Conservation (phyloP, 2,329 filamentous ascomycete species). For the Colletotrichum falcatum region DNA sequence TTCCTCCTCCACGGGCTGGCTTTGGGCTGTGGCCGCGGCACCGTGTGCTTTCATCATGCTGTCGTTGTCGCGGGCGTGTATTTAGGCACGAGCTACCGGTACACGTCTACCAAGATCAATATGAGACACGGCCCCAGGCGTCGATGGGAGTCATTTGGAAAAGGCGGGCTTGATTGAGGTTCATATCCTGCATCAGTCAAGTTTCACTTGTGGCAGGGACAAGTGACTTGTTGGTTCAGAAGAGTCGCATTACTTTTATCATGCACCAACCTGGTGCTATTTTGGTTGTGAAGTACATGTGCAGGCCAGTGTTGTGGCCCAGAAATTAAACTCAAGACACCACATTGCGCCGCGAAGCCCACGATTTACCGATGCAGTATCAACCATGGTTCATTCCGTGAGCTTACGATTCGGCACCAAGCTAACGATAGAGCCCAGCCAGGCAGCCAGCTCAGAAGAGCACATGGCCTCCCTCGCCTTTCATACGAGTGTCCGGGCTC, state of each 20-base stretch:
- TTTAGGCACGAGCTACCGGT: neutral
- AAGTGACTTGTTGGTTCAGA: too few species aligned
- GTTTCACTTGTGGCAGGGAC: neutral
- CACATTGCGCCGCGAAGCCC: neutral
- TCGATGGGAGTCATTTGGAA: too few species aligned
- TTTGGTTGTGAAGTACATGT: slow-evolving; percentile 13
- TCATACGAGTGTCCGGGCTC: too few species aligned
- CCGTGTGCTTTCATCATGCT: neutral
- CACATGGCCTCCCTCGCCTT: neutral
- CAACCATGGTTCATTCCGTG: slow-evolving; percentile 14
- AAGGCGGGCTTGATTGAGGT: too few species aligned
- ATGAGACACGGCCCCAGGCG: neutral
- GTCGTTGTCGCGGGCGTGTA: neutral
- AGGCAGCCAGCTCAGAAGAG: neutral
- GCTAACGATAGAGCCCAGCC: too few species aligned
- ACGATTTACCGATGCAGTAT: slow-evolving; percentile 10
- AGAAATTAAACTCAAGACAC: too few species aligned
- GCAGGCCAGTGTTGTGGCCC: neutral
- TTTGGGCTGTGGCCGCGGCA: neutral
- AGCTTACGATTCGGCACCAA: slow-evolving; percentile 1
- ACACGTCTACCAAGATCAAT: too few species aligned
- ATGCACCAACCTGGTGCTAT: slow-evolving; percentile 13
- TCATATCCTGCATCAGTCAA: neutral
- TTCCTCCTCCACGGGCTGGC: neutral
- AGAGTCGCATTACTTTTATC: slow-evolving; percentile 8